Evolutionary conservation across 768 basidiomycete species (phyloP).

Genomic region (Mycena leptocephala): DNA sequence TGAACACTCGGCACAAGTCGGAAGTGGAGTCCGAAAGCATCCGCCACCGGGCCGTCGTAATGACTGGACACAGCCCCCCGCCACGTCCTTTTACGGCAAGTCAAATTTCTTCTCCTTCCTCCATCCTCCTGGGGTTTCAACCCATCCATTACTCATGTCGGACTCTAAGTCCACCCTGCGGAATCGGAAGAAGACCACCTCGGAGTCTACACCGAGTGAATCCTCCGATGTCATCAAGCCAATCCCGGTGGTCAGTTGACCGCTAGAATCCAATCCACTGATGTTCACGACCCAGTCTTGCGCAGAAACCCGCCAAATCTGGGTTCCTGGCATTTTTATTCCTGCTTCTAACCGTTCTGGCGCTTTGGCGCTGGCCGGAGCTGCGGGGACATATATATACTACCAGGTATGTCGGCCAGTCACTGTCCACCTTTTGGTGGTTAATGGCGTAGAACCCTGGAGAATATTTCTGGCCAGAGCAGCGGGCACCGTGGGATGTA

Average conservation of each 20-base stretch:
- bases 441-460: slow-evolving; percentile 20
- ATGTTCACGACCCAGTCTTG: neutral
- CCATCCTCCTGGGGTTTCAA: neutral
- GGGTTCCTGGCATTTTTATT: slow-evolving; percentile 5
- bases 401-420: neutral
- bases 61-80: no score
- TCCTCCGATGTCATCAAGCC: slow-evolving; percentile 9
- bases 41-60: no score
- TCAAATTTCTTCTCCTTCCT: neutral
- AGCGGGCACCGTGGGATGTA: slow-evolving; percentile 4
- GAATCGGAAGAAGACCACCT: slow-evolving; percentile 1
- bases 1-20: no score
- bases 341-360: slow-evolving; percentile 1
- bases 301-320: neutral
- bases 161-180: slow-evolving; percentile 16
- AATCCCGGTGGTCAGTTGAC: slow-evolving; percentile 11
- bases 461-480: slow-evolving; percentile 20
- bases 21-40: no score
- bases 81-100: neutral
- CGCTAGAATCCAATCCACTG: neutral
- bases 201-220: neutral
- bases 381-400: slow-evolving; percentile 22
- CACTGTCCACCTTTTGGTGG: no score
- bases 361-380: neutral
- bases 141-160: neutral